phyloP scores from a whole-genome alignment of 306 rosid genomes.

The Heteromeles arbutifolia region DNA sequence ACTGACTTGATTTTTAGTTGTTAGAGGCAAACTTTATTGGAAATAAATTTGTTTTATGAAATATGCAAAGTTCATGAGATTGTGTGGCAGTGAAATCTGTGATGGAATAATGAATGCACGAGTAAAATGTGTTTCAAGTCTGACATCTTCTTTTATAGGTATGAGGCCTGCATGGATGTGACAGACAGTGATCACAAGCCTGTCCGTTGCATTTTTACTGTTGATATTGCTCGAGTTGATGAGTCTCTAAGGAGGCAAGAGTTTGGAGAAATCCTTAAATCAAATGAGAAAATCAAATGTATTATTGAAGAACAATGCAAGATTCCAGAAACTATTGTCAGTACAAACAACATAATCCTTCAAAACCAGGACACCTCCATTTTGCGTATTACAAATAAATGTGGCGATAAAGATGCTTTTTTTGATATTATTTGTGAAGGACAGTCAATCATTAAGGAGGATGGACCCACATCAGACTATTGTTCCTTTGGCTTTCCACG shows the following conservation, averaged over 20 bases:
- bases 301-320: constrained; percentile 49
- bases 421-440: constrained; percentile 83
- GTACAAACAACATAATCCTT: constrained; percentile 92
- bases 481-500: constrained; percentile 80
- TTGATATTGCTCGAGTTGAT: constrained; percentile 84
- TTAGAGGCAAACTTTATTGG: neutral
- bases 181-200: constrained; percentile 99
- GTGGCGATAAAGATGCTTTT: constrained; percentile 49
- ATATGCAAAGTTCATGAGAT: neutral
- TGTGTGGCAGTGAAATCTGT: neutral
- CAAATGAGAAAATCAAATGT: constrained; percentile 58
- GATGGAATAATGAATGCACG: neutral
- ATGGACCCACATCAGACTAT: constrained; percentile 47
- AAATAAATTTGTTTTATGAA: neutral
- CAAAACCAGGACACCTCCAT: constrained; percentile 79
- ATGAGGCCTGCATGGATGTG: constrained; percentile 96
- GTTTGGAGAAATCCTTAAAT: constrained; percentile 65
- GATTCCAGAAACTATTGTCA: constrained; percentile 87
- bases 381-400: constrained; percentile 81
- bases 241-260: constrained; percentile 88
- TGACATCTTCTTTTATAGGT: constrained; percentile 45
- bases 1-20: neutral
- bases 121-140: neutral
- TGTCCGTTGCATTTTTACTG: constrained; percentile 78
- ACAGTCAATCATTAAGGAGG: constrained; percentile 45